Percentiles rank a stretch among this genome's conserved stretches.
These are phyloP conservation scores for Aspergillus tamarii DNA, from an alignment of 2,329 filamentous ascomycete species.

Conservation along the genomic window DNA sequence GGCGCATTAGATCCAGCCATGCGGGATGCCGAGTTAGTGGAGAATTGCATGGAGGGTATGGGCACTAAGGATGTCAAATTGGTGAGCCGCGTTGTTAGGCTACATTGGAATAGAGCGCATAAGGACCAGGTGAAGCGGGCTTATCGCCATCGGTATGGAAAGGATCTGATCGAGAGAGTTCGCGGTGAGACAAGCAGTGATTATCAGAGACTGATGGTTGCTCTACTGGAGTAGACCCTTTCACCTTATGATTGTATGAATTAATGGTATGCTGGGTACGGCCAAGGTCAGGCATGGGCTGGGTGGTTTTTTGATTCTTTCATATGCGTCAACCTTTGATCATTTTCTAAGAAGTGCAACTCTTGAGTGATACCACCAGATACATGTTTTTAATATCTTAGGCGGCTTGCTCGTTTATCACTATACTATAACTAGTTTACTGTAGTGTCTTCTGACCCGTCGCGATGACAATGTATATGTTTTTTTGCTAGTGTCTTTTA, in stretches of 20 bases:
- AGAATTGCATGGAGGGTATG: slow-evolving; percentile 81
- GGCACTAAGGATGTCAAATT: slow-evolving; percentile 86
- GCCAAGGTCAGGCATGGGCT: neutral
- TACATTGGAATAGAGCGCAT: slow-evolving; percentile 79
- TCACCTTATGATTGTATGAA: neutral
- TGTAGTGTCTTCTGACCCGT: neutral
- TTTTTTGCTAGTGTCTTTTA: too few relatives aligned
- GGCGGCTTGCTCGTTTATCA: neutral
- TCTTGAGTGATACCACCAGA: neutral
- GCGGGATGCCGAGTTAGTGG: slow-evolving; percentile 80
- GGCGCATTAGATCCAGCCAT: slow-evolving; percentile 78
- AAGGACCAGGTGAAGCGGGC: slow-evolving; percentile 78
- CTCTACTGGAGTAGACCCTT: slow-evolving; percentile 51
- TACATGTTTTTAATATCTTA: neutral
- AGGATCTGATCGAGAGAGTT: slow-evolving; percentile 70
- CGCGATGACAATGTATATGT: neutral
- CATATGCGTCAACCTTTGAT: too few relatives aligned
- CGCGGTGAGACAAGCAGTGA: slow-evolving; percentile 83
- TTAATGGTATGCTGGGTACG: slow-evolving; percentile 5
- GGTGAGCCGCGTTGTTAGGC: slow-evolving; percentile 73
- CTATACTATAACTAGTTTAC: neutral
- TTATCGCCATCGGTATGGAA: slow-evolving; percentile 72
- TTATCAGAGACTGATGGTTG: slow-evolving; percentile 76
- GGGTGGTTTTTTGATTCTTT: neutral
- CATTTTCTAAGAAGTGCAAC: neutral